phyloP scores from a whole-genome alignment of 2,329 filamentous ascomycete genomes.

The Verticillium tricorpus region DNA sequence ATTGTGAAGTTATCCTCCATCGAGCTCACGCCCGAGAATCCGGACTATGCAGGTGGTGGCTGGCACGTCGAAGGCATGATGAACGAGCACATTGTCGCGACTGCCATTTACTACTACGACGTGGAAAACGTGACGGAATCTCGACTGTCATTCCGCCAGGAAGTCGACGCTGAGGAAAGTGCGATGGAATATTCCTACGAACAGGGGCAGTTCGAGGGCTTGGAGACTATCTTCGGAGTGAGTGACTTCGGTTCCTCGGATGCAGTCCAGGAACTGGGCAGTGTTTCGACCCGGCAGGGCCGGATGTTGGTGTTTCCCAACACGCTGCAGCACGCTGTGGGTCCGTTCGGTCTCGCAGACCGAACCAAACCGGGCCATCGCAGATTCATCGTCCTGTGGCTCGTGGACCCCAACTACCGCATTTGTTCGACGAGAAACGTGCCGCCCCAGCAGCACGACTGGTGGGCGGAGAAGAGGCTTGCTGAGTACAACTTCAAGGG shows the following conservation, averaged over 20 bases:
- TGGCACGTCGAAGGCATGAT: slow-evolving; percentile 53
- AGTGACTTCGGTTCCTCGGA: slow-evolving; percentile 2
- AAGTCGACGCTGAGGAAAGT: slow-evolving; percentile 25
- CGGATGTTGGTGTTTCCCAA: slow-evolving; percentile 55
- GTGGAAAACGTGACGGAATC: slow-evolving; percentile 53
- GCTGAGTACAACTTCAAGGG: slow-evolving; percentile 1
- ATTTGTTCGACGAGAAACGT: slow-evolving; percentile 39
- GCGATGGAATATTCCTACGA: slow-evolving; percentile 18
- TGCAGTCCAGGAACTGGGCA: slow-evolving; percentile 38
- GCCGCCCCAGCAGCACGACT: slow-evolving; percentile 36
- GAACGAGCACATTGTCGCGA: slow-evolving; percentile 62
- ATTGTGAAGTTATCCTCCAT: slow-evolving; percentile 61
- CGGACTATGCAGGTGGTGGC: slow-evolving; percentile 45
- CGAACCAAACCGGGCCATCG: slow-evolving; percentile 48
- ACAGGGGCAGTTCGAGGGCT: slow-evolving; percentile 26
- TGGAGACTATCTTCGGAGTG: slow-evolving; percentile 31
- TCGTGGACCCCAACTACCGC: slow-evolving; percentile 51
- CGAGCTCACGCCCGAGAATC: slow-evolving; percentile 53
- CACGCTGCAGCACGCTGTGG: slow-evolving; percentile 45
- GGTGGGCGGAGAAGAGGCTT: slow-evolving; percentile 25
- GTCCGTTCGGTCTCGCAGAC: slow-evolving; percentile 48
- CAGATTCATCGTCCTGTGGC: slow-evolving; percentile 55
- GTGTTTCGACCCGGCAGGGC: slow-evolving; percentile 38
- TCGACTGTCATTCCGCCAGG: slow-evolving; percentile 44
- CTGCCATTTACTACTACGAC: slow-evolving; percentile 59